Evolutionary conservation across 768 basidiomycete genomes (phyloP), one percentile per base, ranked within the genome.

Genomic region (Russula earlei): DNA sequence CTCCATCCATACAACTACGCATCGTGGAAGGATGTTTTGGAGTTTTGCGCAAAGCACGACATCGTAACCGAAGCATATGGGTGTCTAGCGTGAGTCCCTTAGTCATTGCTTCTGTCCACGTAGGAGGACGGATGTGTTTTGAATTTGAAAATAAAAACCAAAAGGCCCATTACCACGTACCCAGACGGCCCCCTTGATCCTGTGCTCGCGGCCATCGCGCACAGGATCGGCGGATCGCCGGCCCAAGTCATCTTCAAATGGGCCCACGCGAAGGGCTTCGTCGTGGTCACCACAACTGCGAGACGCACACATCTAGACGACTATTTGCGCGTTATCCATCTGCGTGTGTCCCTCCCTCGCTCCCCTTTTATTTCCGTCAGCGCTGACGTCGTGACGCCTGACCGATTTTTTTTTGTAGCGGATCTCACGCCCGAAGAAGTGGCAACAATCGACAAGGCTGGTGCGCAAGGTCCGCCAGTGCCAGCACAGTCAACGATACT

Each of bases 1-100:
- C 70, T 87, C 31, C 83, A 87, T 65, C 85, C 87, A 11, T 88
- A 86, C 65, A 79, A 85, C 51, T 83, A 81, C 72, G 75, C 79
- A 33, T 73, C 77, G 19, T 77, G 77, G 38, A 75, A 80, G 58
- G 76, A 76, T 4, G 72, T 84, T 36, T 70, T 85, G 52, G 74
- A 77, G 33, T 78, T 77, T 54, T 71, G 77, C 59, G 68, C 73
- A 27, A 71, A 82, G 61, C 73, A 83, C 54, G 78, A 79, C 15
- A 84, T 88, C 61, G 74, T 78, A 5, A 74, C 74, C 33, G 82
- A 82, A 54, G 83, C 81, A 0, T 90, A 85, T 64, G 79, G 82
- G 44, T 81, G 83, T 31, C 75, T 83, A 5, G 69, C 68, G 79
- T 81, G 55, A 69, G 78, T 43, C n/a, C 3, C 19, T 7, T 3